These are phyloP conservation scores for Aegilops tauschii DNA, from an alignment of 176 grass and related monocot genomes.

Conservation along the genomic window DNA sequence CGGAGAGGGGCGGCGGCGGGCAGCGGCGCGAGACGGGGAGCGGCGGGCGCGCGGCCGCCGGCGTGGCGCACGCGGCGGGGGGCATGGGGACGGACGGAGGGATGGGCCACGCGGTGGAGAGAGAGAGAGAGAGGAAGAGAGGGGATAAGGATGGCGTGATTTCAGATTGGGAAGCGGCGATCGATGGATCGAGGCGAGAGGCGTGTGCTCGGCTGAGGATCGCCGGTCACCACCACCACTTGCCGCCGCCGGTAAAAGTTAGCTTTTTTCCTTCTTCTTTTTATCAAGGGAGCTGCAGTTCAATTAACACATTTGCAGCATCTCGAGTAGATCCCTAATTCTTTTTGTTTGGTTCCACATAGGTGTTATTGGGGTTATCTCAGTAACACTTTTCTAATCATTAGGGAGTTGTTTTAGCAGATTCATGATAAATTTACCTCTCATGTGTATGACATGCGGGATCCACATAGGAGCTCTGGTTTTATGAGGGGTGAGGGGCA, in stretches of 20 bases:
- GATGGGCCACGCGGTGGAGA: not conserved
- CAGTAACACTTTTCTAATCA: no score
- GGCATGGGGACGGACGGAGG: not conserved
- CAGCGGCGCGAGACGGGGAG: slow-evolving; percentile 17
- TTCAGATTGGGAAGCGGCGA: slow-evolving; percentile 14
- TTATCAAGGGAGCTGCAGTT: no score
- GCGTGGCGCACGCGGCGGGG: slow-evolving; percentile 41
- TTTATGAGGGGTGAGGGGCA: no score
- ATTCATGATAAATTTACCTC: no score
- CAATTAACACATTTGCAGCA: no score
- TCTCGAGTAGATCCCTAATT: no score
- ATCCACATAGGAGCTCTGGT: no score
- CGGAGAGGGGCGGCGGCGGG: slow-evolving; percentile 12
- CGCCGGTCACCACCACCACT: not conserved
- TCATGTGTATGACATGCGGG: no score
- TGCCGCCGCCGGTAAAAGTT: not conserved
- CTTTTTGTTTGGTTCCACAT: no score
- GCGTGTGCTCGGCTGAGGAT: not conserved
- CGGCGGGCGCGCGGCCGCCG: slow-evolving; percentile 45
- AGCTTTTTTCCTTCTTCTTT: no score
- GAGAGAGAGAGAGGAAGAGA: not conserved
- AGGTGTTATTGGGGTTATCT: no score
- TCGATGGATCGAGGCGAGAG: not conserved
- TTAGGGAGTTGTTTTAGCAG: no score
- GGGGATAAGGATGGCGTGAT: slow-evolving; percentile 9